Percentiles rank a stretch among this genome's conserved stretches.
phyloP scores from a whole-genome alignment of 1,284 basidiomycete species.

The Puccinia polysora region DNA sequence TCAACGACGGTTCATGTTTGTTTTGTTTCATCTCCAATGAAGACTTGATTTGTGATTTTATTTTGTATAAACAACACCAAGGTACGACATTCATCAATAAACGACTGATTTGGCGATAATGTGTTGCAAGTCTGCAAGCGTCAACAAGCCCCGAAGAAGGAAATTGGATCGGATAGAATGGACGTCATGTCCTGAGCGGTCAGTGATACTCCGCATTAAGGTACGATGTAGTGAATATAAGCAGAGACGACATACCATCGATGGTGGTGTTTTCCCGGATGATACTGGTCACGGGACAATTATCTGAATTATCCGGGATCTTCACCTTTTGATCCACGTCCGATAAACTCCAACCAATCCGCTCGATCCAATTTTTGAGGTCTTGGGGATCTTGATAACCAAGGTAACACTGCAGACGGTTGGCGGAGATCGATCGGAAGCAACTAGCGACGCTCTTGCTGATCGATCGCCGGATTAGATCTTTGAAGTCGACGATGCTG shows the following conservation, averaged over 20 bases:
- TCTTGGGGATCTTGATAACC: conserved; percentile 2
- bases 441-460: conserved; percentile 31
- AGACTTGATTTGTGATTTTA: too few relatives aligned
- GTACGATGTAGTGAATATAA: neutral
- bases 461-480: conserved; percentile 24
- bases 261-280: conserved; percentile 34
- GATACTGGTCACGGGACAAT: conserved; percentile 26
- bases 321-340: neutral
- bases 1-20: too few relatives aligned
- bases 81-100: too few relatives aligned
- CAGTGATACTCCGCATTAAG: neutral
- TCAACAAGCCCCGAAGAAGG: too few relatives aligned
- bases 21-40: too few relatives aligned
- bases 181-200: too few relatives aligned
- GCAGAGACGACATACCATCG: conserved; percentile 13
- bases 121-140: conserved; percentile 7
- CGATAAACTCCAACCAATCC: conserved; percentile 9
- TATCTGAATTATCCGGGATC: conserved; percentile 36
- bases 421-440: conserved; percentile 18
- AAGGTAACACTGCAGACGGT: conserved; percentile 15
- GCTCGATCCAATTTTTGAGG: neutral
- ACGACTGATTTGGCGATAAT: conserved; percentile 17
- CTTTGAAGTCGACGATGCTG: conserved; percentile 18
- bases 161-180: too few relatives aligned
- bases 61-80: too few relatives aligned